Base-by-base conservation (phyloP, 73 alveolate genomes). In the Tetrahymena elliotti region DNA sequence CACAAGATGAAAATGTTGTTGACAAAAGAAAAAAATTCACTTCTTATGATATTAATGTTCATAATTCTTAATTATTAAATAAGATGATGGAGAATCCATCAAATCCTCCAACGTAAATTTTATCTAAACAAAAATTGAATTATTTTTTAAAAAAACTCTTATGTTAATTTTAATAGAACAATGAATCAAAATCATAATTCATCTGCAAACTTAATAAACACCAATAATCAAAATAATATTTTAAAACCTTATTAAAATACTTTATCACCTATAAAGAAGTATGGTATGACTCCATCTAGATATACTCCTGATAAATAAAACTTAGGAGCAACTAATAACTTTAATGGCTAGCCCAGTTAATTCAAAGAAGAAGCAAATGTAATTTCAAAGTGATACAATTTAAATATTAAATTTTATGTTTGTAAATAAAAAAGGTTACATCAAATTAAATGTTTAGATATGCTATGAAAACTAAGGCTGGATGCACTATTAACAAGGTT, bases 401-500 rank as follows among this genome's bases (percentile, higher is more conserved):
- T 68, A 68, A 68, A 0, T 53, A 53, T 6, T 68, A 22, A 16
- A 68, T 68, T 27, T 27, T 27, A 24, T 27, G 11, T 31, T 68
- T 68, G n/a, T n/a, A n/a, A 84, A 94, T 84, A 37, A 68, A 83
- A 40, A 38, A 83, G 94, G 96, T 94, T 35, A 94, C 53, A 82
- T 5, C 96, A 10, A 83, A 93, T 41, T 22, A 31, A 33, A 41
- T 88, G 53, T 84, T 93, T 8, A 40, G 38, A 39, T 94, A 40
- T 84, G 41, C 96, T 39, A 41, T 52, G 41, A 94, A 83, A 52
- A 94, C 96, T 34, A 94, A 94, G 38, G 94, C 96, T 20, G 96
- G 96, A 22, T 94, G 96, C 68, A 83, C 39, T 9, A 93, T 93
- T 22, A 94, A 94, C 83, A 94, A 94, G 33, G 93, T 84, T 15